Base-by-base conservation (phyloP, 345 rosid genomes). In the Garcia nutans region DNA sequence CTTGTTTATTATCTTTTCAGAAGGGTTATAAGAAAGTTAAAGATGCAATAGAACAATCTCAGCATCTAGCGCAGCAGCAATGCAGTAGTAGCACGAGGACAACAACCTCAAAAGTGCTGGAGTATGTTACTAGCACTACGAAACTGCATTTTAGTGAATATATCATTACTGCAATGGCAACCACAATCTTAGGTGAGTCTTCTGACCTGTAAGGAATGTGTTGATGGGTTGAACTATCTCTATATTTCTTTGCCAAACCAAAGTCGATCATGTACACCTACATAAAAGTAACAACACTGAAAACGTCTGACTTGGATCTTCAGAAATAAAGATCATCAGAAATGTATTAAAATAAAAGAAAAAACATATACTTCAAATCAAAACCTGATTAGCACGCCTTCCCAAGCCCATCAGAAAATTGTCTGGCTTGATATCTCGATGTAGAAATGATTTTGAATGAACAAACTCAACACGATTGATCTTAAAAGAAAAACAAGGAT, bases 401-500 rank as follows among this genome's bases (percentile, higher is more conserved):
- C 98, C 98, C 41, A 93, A 90, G 52, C 98, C 98, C 97, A 91
- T 93, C 10, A 93, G 92, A 79, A 93, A 93, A 84, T 93, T 93
- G 82, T 93, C 98, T n/a, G 98, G 95, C 87, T 93, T 93, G 77
- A 93, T 90, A 78, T 93, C 98, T 75, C 98, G 89, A 77, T 93
- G 98, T 17, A 91, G 88, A 86, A 91, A 91, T 75, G 97, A 93
- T 86, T 93, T 93, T 9, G 93, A 91, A 73, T 91, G 97, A 65
- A 93, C 92, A 80, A 81, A 93, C 76, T 93, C 98, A 74, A 91
- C 86, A 75, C 98, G 91, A 79, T 91, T 90, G 84, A 93, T 90
- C 98, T 93, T 85, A 65, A 24, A 82, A 50, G 10, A 79, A 68
- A 49, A 67, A 3, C 23, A 62, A 47, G 28, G 65, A 6, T 41